These are phyloP conservation scores for Colletotrichum caudatum DNA, from an alignment of 2,329 filamentous ascomycete species.

Conservation along the genomic window DNA sequence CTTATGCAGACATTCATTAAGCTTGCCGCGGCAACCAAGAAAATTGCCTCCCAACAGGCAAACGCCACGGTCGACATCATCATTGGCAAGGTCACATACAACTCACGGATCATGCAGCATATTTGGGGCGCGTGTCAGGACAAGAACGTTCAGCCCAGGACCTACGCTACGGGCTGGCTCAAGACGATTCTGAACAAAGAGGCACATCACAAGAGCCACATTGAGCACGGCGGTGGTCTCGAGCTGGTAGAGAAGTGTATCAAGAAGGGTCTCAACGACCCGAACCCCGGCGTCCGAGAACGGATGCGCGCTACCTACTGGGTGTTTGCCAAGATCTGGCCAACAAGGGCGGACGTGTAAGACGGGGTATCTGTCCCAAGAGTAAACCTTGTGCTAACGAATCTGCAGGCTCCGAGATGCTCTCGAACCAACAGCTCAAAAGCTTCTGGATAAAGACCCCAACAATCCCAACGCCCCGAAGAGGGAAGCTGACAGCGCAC, in stretches of 20 bases:
- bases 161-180: constrained; percentile 84
- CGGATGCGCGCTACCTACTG: constrained; percentile 89
- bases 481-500: constrained; percentile 61
- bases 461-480: constrained; percentile 81
- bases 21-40: constrained; percentile 89
- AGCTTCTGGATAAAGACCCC: constrained; percentile 83
- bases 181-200: constrained; percentile 85
- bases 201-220: constrained; percentile 79
- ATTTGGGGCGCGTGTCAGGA: constrained; percentile 86
- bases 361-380: constrained; percentile 49
- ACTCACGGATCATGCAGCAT: constrained; percentile 84
- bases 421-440: constrained; percentile 83
- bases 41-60: constrained; percentile 87
- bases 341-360: constrained; percentile 78
- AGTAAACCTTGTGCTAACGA: constrained; percentile 23
- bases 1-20: constrained; percentile 91
- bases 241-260: constrained; percentile 89
- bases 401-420: constrained; percentile 76
- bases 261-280: constrained; percentile 87
- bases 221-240: constrained; percentile 87
- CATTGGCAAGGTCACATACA: constrained; percentile 84
- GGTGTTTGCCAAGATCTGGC: constrained; percentile 83
- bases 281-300: constrained; percentile 91
- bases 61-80: constrained; percentile 85
- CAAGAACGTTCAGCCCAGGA: constrained; percentile 90